Evolutionary conservation across 371 early-diverging fungal species (phyloP).

Genomic region (Mortierella sp.): DNA sequence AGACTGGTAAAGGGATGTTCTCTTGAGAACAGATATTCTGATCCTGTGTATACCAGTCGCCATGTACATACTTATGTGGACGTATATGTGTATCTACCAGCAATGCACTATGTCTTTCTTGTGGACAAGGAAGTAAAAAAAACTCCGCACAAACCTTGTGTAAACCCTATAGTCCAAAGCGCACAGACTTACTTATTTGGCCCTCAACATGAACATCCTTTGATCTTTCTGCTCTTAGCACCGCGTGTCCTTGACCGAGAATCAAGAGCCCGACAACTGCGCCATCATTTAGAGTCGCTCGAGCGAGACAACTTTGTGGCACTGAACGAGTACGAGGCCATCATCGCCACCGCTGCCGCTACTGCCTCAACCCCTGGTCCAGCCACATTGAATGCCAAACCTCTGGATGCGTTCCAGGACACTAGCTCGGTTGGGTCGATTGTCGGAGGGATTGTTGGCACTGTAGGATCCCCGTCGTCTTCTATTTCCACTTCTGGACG

Average conservation of each 20-base stretch:
- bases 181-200: too few species aligned
- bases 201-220: too few species aligned
- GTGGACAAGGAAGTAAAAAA: too few species aligned
- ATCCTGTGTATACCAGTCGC: too few species aligned
- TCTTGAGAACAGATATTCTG: too few species aligned
- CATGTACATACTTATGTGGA: too few species aligned
- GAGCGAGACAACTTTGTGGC: constrained; percentile 69
- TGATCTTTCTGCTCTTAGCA: neutral
- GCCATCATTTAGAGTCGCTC: constrained; percentile 65
- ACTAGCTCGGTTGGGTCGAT: constrained; percentile 55
- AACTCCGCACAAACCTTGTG: neutral
- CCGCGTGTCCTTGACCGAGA: constrained; percentile 4
- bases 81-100: too few species aligned
- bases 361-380: constrained; percentile 14
- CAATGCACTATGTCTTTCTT: too few species aligned
- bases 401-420: constrained; percentile 22
- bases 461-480: neutral
- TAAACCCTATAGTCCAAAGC: neutral
- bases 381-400: constrained; percentile 1
- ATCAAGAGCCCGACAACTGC: constrained; percentile 47
- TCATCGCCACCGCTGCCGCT: constrained; percentile 59
- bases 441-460: neutral
- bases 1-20: neutral
- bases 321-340: constrained; percentile 61
- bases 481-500: neutral